Percentiles rank a stretch among this genome's conserved stretches.
Conservation (phyloP, 768 basidiomycete genomes). For the Leccinum rimulosum region DNA sequence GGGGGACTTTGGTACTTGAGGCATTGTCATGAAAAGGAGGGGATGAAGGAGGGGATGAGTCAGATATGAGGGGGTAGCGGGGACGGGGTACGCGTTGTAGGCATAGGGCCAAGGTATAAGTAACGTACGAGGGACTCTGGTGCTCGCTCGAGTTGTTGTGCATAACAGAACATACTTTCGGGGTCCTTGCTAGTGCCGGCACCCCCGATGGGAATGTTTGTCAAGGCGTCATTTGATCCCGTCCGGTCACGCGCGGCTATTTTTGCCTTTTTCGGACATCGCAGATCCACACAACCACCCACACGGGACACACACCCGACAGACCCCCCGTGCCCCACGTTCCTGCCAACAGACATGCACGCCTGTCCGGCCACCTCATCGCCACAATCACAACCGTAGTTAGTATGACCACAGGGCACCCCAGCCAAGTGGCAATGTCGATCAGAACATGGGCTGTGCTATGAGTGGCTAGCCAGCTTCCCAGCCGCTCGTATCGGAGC, state of each 20-base stretch:
- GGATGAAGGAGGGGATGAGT: background rate
- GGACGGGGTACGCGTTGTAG: conserved; percentile 17
- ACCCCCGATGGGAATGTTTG: conserved; percentile 24
- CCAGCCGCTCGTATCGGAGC: conserved; percentile 18
- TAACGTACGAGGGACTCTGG: conserved; percentile 24
- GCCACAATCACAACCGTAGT: conserved; percentile 7
- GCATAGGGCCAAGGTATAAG: conserved; percentile 32
- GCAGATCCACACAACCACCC: conserved; percentile 20
- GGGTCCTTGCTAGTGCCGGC: conserved; percentile 20
- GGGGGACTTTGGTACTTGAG: conserved; percentile 40
- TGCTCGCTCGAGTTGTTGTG: conserved; percentile 1
- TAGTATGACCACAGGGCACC: background rate
- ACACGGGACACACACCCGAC: background rate
- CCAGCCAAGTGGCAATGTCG: background rate
- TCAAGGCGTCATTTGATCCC: conserved; percentile 26
- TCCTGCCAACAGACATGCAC: background rate
- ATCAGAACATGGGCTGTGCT: background rate
- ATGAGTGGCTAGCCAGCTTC: background rate
- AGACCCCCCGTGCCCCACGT: background rate
- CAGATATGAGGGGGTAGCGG: conserved; percentile 7
- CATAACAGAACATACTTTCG: conserved; percentile 7
- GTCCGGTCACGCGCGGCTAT: conserved; percentile 19
- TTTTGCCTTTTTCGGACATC: conserved; percentile 13
- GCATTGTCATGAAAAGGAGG: conserved; percentile 19
- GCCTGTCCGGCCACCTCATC: conserved; percentile 2